Evolutionary conservation across 768 basidiomycete genomes (phyloP), one percentile per base, ranked within the genome.

Genomic region (Agaricus sinodeliciosus): DNA sequence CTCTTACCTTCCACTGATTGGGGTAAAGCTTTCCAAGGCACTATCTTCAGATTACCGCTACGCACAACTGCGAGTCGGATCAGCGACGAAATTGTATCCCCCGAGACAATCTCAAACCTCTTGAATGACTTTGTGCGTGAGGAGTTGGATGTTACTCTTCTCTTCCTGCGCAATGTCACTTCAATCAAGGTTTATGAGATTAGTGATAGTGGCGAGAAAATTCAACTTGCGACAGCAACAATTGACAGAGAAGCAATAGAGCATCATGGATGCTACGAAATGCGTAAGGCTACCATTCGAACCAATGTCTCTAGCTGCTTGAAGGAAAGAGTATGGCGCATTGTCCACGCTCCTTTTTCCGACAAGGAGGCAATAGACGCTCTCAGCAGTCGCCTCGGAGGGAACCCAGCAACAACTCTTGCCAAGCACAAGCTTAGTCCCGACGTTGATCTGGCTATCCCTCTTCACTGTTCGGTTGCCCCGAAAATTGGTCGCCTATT

Each of bases 1-100:
- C 69, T 70, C 51, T 47, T 61, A 3, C 48, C 62, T 11, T 37
- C 55, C 12, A 42, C 55, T 43, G 60, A 51, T 16, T 52, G 51
- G 45, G 41, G 52, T 3, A 48, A 41, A 26, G 44, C 57, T 6
- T 71, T 75, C 57, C 37, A 58, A 3, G 76, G 77, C 0, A 71
- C 79, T 1, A 58, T 75, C 42, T 70, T 80, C 37, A 69, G 79
- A 1, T 70, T 79, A 16, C 78, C 79, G 0, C 60, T 81, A 11
- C 69, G 79, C 8, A 58, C 54, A 0, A 46, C 34, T 6, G 46
- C 60, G 1, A 72, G 72, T 55, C 59, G 57, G 5, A 66, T 76
- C 52, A 74, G 71, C 42, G 53, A 59, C 9, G 65, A 71, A 39
- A 54, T 64, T 1, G 65, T 77, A 6, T 34, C 50, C 0, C 31